These are phyloP conservation scores for Boletus insuetus DNA, from an alignment of 768 basidiomycete species.

Conservation along the genomic window DNA sequence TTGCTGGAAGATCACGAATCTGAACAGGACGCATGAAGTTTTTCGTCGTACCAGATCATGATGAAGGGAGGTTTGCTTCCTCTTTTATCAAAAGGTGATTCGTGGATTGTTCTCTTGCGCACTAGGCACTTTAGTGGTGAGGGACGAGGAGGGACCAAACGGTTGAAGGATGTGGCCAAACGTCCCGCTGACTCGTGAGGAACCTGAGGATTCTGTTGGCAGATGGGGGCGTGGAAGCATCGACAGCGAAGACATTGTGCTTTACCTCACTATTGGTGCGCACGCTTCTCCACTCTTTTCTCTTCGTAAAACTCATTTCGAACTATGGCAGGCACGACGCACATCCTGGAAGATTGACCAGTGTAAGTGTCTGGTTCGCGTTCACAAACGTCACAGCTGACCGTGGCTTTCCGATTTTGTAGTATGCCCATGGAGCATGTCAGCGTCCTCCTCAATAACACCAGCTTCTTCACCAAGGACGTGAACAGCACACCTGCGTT, in stretches of 20 bases:
- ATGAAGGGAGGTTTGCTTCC: slow-evolving; percentile 67
- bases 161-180: slow-evolving; percentile 77
- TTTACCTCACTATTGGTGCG: slow-evolving; percentile 73
- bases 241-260: slow-evolving; percentile 73
- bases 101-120: slow-evolving; percentile 70
- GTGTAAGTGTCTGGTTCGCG: slow-evolving; percentile 49
- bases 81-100: slow-evolving; percentile 61
- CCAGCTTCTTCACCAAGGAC: slow-evolving; percentile 80
- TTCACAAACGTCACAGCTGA: slow-evolving; percentile 1
- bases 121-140: slow-evolving; percentile 77
- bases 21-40: slow-evolving; percentile 61
- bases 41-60: slow-evolving; percentile 73
- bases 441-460: slow-evolving; percentile 71
- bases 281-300: slow-evolving; percentile 8
- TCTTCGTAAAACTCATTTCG: neutral
- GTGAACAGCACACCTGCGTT: slow-evolving; percentile 62
- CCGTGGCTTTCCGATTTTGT: neutral
- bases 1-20: slow-evolving; percentile 81
- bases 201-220: slow-evolving; percentile 70
- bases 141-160: slow-evolving; percentile 60
- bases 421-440: slow-evolving; percentile 85
- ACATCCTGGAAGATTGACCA: slow-evolving; percentile 88
- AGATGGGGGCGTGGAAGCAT: slow-evolving; percentile 68
- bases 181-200: slow-evolving; percentile 74
- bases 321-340: slow-evolving; percentile 56